Percentiles rank a stretch among this genome's conserved stretches.
These are phyloP conservation scores for Epichloe brachyelytri DNA, from an alignment of 2,329 filamentous ascomycete genomes.

Conservation along the genomic window DNA sequence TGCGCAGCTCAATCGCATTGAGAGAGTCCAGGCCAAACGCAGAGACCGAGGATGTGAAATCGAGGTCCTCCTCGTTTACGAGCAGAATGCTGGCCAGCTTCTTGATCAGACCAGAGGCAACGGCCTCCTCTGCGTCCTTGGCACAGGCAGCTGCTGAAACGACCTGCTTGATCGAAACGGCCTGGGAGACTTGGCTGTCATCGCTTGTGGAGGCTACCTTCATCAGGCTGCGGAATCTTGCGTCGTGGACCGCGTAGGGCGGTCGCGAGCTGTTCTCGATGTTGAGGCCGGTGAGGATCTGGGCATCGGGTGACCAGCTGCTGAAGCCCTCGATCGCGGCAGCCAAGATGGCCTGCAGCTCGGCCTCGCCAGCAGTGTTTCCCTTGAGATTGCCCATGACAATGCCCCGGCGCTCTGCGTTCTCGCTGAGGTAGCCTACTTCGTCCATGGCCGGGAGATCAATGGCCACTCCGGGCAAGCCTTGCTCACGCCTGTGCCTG, in stretches of 20 bases:
- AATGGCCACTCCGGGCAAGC: slow-evolving; percentile 27
- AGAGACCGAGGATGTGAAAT: slow-evolving; percentile 10
- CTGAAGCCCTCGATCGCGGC: slow-evolving; percentile 30
- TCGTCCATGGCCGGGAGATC: slow-evolving; percentile 38
- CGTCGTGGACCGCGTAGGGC: slow-evolving; percentile 32
- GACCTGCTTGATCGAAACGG: slow-evolving; percentile 9
- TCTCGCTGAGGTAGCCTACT: slow-evolving; percentile 31
- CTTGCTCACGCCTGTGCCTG: slow-evolving; percentile 24
- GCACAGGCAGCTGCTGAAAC: not conserved
- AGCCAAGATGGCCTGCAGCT: slow-evolving; percentile 40
- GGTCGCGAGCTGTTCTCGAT: slow-evolving; percentile 29
- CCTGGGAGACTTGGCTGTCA: slow-evolving; percentile 4
- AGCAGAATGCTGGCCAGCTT: slow-evolving; percentile 23
- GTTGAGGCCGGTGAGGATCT: slow-evolving; percentile 41
- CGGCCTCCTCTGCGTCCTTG: slow-evolving; percentile 11
- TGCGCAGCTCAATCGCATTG: slow-evolving; percentile 36
- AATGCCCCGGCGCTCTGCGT: slow-evolving; percentile 28
- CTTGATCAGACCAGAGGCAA: slow-evolving; percentile 12
- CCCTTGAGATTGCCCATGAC: slow-evolving; percentile 32
- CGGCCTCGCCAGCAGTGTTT: slow-evolving; percentile 37
- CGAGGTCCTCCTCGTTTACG: slow-evolving; percentile 9
- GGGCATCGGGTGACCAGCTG: slow-evolving; percentile 25
- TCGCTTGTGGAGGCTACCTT: not conserved
- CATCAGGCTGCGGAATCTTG: slow-evolving; percentile 4
- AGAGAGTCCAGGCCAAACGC: slow-evolving; percentile 30